Conservation (phyloP, 2,329 filamentous ascomycete genomes). For the Knufia petricola region DNA sequence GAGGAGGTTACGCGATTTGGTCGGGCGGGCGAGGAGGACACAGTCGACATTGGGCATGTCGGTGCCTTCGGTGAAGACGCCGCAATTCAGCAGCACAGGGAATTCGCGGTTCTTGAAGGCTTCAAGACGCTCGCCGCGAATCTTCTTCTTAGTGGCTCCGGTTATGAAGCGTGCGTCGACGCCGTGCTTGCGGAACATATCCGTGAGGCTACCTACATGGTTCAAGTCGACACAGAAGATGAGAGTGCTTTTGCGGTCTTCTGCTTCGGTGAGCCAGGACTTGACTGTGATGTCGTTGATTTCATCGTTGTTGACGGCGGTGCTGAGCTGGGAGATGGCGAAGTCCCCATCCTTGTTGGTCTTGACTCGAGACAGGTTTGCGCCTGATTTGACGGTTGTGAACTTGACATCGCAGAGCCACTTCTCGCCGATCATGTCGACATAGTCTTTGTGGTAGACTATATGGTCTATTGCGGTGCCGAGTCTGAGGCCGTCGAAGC, state of each 20-base stretch:
- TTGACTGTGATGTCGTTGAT: conserved; percentile 78
- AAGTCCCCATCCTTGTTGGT: conserved; percentile 65
- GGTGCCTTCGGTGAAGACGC: conserved; percentile 93
- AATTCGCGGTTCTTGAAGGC: conserved; percentile 68
- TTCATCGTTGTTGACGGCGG: conserved; percentile 68
- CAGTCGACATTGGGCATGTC: conserved; percentile 98
- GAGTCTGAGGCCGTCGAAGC: conserved; percentile 74
- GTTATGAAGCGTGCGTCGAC: conserved; percentile 83
- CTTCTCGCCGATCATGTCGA: conserved; percentile 76
- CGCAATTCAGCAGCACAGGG: conserved; percentile 85
- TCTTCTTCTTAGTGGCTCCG: conserved; percentile 60
- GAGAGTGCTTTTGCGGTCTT: conserved; percentile 68
- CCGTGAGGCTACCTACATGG: conserved; percentile 67
- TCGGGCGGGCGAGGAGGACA: conserved; percentile 76
- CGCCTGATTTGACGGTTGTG: conserved; percentile 78
- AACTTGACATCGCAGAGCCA: conserved; percentile 91
- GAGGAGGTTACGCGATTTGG: conserved; percentile 81
- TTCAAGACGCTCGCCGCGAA: conserved; percentile 60
- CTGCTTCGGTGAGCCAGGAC: conserved; percentile 72
- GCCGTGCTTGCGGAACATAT: conserved; percentile 64
- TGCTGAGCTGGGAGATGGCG: conserved; percentile 63
- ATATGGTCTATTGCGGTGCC: conserved; percentile 87
- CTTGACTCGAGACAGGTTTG: conserved; percentile 65
- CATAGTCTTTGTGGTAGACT: conserved; percentile 82
- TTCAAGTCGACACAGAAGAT: conserved; percentile 88